Conservation (phyloP, 2,329 filamentous ascomycete genomes). For the Xylaria multiplex region DNA sequence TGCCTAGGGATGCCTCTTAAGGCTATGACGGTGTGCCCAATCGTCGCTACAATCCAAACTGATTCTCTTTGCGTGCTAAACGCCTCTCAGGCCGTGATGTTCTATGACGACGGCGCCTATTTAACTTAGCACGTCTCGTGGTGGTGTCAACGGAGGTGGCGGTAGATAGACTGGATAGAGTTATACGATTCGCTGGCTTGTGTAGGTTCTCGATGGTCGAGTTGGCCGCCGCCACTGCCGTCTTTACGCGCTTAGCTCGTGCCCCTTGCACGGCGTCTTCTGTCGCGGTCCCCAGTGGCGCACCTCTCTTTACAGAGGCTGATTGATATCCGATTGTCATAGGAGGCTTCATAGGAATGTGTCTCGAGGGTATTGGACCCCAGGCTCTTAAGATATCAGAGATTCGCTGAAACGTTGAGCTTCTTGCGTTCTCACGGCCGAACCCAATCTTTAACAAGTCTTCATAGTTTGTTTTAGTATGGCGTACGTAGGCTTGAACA, state of each 20-base stretch:
- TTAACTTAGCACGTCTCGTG: background rate
- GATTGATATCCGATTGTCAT: background rate
- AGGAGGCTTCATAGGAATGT: background rate
- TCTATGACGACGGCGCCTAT: background rate
- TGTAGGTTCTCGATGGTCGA: too few relatives aligned
- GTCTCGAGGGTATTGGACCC: conserved; percentile 2
- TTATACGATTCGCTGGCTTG: background rate
- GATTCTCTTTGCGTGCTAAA: background rate
- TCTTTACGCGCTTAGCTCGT: background rate
- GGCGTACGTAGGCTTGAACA: conserved; percentile 31
- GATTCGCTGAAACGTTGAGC: background rate
- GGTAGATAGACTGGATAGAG: background rate
- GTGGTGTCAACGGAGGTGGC: too few relatives aligned
- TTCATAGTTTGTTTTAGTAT: conserved; percentile 33
- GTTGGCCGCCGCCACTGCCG: background rate
- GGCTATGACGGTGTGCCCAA: too few relatives aligned
- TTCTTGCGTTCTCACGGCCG: conserved; percentile 16
- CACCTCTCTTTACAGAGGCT: background rate
- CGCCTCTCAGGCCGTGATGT: too few relatives aligned
- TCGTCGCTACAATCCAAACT: background rate
- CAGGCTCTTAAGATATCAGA: conserved; percentile 12
- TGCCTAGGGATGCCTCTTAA: too few relatives aligned
- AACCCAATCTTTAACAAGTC: conserved; percentile 16
- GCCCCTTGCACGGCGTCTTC: too few relatives aligned
- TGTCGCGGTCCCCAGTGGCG: background rate